Conservation (phyloP, 2,329 filamentous ascomycete species). For the Claviceps sp. region DNA sequence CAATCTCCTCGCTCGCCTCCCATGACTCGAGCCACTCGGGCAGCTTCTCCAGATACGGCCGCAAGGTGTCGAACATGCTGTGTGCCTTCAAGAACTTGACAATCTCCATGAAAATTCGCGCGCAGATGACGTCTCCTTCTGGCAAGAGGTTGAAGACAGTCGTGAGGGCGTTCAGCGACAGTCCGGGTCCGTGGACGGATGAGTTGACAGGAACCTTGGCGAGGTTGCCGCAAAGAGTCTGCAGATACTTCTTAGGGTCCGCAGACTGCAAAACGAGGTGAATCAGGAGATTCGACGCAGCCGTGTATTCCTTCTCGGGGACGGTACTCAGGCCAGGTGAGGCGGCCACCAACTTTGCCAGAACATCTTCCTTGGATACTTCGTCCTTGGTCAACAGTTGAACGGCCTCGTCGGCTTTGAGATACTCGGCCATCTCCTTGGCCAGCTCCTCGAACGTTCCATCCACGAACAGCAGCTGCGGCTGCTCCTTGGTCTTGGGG, state of each 20-base stretch:
- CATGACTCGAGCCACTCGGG: constrained; percentile 72
- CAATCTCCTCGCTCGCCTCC: constrained; percentile 69
- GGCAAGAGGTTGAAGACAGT: constrained; percentile 93
- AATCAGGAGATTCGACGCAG: constrained; percentile 92
- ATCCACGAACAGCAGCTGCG: constrained; percentile 65
- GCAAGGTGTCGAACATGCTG: constrained; percentile 69
- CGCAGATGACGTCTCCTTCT: constrained; percentile 63
- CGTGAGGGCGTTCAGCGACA: constrained; percentile 81
- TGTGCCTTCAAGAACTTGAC: constrained; percentile 66
- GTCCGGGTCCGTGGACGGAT: constrained; percentile 67
- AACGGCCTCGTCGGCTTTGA: constrained; percentile 71
- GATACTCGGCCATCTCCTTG: constrained; percentile 87
- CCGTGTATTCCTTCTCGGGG: constrained; percentile 92
- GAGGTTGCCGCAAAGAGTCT: constrained; percentile 79
- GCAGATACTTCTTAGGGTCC: constrained; percentile 74
- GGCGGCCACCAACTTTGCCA: constrained; percentile 79
- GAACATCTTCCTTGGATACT: constrained; percentile 59
- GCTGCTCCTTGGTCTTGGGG: constrained; percentile 31
- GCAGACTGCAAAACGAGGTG: constrained; percentile 81
- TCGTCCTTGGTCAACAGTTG: constrained; percentile 59
- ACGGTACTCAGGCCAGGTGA: constrained; percentile 66
- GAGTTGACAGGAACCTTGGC: constrained; percentile 76
- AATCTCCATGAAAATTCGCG: constrained; percentile 82
- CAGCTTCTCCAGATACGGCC: constrained; percentile 70
- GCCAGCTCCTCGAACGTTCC: constrained; percentile 86